Conservation (phyloP, 805 yeast species). For the Kuraishia floccosa region DNA sequence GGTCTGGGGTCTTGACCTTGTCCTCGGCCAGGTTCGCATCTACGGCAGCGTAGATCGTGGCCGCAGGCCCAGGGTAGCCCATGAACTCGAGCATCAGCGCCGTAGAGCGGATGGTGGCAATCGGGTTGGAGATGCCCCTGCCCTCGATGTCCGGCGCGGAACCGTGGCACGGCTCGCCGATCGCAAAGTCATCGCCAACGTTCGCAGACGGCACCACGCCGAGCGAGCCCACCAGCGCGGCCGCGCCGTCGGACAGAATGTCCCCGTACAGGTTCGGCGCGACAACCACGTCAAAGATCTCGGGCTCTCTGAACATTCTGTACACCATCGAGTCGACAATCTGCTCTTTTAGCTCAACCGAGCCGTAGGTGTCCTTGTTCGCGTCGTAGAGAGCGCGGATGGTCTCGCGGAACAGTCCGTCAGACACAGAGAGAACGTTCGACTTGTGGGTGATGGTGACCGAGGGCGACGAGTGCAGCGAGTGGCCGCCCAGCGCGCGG, state of each 20-base stretch:
- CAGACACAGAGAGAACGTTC: slow-evolving; percentile 84
- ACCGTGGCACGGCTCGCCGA: slow-evolving; percentile 99
- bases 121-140: slow-evolving; percentile 87
- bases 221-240: slow-evolving; percentile 93
- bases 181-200: slow-evolving; percentile 91
- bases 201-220: slow-evolving; percentile 98
- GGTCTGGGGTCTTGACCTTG: slow-evolving; percentile 78
- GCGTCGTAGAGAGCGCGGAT: slow-evolving; percentile 48
- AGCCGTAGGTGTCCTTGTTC: slow-evolving; percentile 43
- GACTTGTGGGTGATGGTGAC: slow-evolving; percentile 95
- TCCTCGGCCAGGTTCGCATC: slow-evolving; percentile 85
- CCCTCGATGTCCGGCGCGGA: slow-evolving; percentile 99
- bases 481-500: slow-evolving; percentile 50
- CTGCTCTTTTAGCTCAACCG: slow-evolving; percentile 77
- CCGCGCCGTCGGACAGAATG: slow-evolving; percentile 94
- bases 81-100: slow-evolving; percentile 96
- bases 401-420: slow-evolving; percentile 93
- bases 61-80: slow-evolving; percentile 85
- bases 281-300: slow-evolving; percentile 92
- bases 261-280: slow-evolving; percentile 99
- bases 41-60: slow-evolving; percentile 86
- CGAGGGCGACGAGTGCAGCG: slow-evolving; percentile 43
- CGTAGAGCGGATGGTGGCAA: slow-evolving; percentile 96
- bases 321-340: slow-evolving; percentile 99
- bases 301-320: slow-evolving; percentile 97